A percentile compares a stretch with the other conserved stretches of the same genome.
These are phyloP conservation scores for Stylosanthes scabra DNA, from an alignment of 331 rosid species.

Conservation along the genomic window DNA sequence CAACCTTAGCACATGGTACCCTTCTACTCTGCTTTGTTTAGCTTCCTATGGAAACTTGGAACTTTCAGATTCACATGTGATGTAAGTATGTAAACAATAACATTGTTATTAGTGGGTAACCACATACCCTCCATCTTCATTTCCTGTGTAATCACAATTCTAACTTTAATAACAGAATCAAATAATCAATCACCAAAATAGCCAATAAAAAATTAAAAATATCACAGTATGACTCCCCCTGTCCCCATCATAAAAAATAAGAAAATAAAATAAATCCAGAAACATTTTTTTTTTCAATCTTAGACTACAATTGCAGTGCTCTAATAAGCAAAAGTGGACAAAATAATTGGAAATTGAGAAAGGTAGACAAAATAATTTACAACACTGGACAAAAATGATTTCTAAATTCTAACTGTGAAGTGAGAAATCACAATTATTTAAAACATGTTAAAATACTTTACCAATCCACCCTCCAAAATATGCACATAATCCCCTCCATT, in stretches of 20 bases:
- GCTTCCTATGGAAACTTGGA: slow-evolving; percentile 3
- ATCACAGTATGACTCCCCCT: background rate
- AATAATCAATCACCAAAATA: background rate
- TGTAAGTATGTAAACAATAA: background rate
- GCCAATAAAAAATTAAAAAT: background rate
- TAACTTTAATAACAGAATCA: background rate
- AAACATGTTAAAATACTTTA: slow-evolving; percentile 10
- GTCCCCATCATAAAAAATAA: background rate
- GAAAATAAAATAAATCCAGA: background rate
- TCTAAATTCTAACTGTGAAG: background rate
- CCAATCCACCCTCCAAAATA: slow-evolving; percentile 10
- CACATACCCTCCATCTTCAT: slow-evolving; percentile 1
- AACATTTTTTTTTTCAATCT: background rate
- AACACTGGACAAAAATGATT: background rate
- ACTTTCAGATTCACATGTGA: slow-evolving; percentile 22
- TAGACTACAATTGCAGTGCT: slow-evolving; percentile 3
- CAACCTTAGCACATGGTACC: background rate
- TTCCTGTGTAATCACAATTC: background rate
- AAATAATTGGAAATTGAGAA: background rate
- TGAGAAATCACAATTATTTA: slow-evolving; percentile 26
- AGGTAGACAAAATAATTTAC: background rate
- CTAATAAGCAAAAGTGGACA: background rate
- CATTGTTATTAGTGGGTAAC: slow-evolving; percentile 1
- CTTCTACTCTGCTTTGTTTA: background rate
- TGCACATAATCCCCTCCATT: slow-evolving; percentile 13